phyloP scores from a whole-genome alignment of 1,284 basidiomycete species.

The Volvariella volvacea region DNA sequence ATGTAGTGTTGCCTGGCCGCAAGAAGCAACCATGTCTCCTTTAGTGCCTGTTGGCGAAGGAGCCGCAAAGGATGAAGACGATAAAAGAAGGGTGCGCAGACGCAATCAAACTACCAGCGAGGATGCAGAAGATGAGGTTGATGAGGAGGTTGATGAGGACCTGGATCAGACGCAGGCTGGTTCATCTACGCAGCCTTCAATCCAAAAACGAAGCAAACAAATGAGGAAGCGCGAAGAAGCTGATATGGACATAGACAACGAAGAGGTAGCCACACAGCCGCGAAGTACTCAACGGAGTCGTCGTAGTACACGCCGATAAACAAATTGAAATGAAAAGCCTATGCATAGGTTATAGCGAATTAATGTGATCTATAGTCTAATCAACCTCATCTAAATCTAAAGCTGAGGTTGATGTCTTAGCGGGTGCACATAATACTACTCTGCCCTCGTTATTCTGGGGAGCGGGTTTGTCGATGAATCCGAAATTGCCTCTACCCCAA shows the following conservation, averaged over 20 bases:
- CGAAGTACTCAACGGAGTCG: no score
- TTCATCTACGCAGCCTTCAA: slow-evolving; percentile 8
- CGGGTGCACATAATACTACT: slow-evolving; percentile 20
- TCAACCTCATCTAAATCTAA: no score
- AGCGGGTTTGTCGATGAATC: slow-evolving; percentile 47
- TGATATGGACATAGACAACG: no score
- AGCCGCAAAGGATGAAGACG: slow-evolving; percentile 56
- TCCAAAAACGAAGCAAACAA: slow-evolving; percentile 10
- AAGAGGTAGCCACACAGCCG: no score
- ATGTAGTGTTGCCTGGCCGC: slow-evolving; percentile 55
- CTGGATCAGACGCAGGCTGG: slow-evolving; percentile 13
- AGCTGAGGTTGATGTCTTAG: no score
- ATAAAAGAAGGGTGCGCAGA: slow-evolving; percentile 34
- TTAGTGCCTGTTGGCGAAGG: slow-evolving; percentile 57
- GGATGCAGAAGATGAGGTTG: slow-evolving; percentile 31
- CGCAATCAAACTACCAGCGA: slow-evolving; percentile 35
- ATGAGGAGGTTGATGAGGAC: slow-evolving; percentile 15
- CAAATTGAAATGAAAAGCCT: no score
- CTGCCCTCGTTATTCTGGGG: slow-evolving; percentile 31
- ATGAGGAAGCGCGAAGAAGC: slow-evolving; percentile 11
- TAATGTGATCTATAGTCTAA: no score
- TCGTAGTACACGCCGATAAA: no score
- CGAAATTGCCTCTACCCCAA: slow-evolving; percentile 72
- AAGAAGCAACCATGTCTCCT: slow-evolving; percentile 30
- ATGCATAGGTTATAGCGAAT: no score